A percentile compares a stretch with the other conserved stretches of the same genome.
These are phyloP conservation scores for Symbiodinium natans DNA, from an alignment of 73 alveolate genomes.

Conservation along the genomic window DNA sequence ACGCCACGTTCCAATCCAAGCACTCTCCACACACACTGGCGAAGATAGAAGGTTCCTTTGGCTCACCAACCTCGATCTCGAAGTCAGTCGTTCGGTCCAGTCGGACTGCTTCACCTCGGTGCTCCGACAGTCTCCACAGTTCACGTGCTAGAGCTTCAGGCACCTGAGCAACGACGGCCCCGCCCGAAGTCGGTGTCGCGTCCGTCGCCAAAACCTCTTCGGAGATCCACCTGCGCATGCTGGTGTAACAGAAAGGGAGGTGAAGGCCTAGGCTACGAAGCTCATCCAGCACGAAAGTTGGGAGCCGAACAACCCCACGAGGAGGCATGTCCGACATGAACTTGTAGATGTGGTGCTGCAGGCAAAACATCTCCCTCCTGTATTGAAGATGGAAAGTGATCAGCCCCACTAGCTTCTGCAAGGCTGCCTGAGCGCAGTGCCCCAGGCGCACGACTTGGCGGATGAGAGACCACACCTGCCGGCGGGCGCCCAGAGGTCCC, in stretches of 20 bases:
- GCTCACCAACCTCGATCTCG: background rate
- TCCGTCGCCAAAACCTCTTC: background rate
- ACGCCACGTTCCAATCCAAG: background rate
- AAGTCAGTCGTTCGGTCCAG: background rate
- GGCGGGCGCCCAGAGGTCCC: slow-evolving; percentile 5
- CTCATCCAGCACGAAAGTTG: slow-evolving; percentile 1
- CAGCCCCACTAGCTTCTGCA: background rate
- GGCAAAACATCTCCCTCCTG: slow-evolving; percentile 1
- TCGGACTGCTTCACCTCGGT: background rate
- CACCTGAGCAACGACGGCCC: background rate
- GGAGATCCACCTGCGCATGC: background rate
- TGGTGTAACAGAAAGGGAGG: background rate
- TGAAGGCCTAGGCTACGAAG: background rate
- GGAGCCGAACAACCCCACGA: background rate
- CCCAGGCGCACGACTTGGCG: background rate
- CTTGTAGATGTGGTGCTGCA: background rate
- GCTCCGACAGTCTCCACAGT: background rate
- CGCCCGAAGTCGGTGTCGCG: slow-evolving; percentile 30
- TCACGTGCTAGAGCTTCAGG: background rate
- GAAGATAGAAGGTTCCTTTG: background rate
- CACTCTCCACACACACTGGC: background rate
- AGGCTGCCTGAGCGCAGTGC: background rate
- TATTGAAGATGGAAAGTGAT: background rate
- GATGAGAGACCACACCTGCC: slow-evolving; percentile 1
- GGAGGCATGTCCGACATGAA: background rate